A percentile compares a stretch with the other conserved stretches of the same genome.
Evolutionary conservation across 2,329 filamentous ascomycete genomes (phyloP).

Genomic region (Cyphellophora attinorum): DNA sequence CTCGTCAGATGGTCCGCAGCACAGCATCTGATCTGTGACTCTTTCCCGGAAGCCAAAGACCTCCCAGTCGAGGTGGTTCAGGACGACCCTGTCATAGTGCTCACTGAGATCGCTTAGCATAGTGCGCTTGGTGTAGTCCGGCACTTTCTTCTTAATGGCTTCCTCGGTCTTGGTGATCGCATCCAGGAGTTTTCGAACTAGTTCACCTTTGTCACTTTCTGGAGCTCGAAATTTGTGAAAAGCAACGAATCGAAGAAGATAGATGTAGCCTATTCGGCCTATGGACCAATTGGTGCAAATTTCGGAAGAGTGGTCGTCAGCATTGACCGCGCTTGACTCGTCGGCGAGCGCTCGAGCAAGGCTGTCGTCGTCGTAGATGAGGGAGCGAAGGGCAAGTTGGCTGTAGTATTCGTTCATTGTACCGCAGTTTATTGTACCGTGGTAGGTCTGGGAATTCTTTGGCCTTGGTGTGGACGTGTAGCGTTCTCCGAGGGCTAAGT

Average conservation of each 20-base stretch:
- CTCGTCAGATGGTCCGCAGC: no score
- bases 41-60: no score
- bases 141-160: no score
- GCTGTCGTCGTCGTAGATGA: conserved; percentile 29
- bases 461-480: not conserved
- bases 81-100: no score
- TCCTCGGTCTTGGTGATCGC: no score
- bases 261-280: conserved; percentile 59
- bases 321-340: conserved; percentile 5
- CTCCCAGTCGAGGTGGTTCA: no score
- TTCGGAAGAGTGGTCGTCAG: conserved; percentile 38
- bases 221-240: conserved; percentile 43
- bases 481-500: conserved; percentile 22
- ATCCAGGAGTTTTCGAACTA: no score
- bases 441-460: no score
- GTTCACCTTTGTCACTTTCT: conserved; percentile 38
- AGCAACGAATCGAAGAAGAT: conserved; percentile 56
- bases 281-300: conserved; percentile 60
- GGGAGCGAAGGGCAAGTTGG: conserved; percentile 36
- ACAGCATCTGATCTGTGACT: no score
- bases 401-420: conserved; percentile 41
- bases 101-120: no score
- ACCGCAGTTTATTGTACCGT: conserved; percentile 34
- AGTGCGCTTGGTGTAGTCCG: no score
- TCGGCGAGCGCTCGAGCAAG: conserved; percentile 29